These are phyloP conservation scores for Saccharomyces jurei DNA, from an alignment of 805 yeast genomes.

Conservation along the genomic window DNA sequence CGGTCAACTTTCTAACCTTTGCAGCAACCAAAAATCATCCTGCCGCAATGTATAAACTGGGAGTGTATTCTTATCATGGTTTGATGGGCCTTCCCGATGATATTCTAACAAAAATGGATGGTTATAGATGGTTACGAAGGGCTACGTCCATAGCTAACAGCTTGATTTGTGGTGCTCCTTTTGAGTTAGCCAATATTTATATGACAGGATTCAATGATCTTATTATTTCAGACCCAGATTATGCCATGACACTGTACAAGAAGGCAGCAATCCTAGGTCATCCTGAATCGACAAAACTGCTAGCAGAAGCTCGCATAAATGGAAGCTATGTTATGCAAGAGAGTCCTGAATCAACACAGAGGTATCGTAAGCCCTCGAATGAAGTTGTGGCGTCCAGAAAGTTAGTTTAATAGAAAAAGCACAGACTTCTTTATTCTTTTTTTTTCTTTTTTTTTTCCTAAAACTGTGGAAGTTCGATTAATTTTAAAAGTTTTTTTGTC, in stretches of 20 bases:
- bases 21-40: conserved; percentile 88
- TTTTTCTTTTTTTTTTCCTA: not conserved
- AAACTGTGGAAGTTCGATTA: not conserved
- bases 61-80: conserved; percentile 72
- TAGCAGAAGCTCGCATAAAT: conserved; percentile 78
- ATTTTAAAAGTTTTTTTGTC: not conserved
- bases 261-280: conserved; percentile 87
- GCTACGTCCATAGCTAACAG: conserved; percentile 77
- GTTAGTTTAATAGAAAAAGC: not conserved
- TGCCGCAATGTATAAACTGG: conserved; percentile 87
- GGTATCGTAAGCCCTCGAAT: not conserved
- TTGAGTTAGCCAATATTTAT: conserved; percentile 79
- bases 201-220: conserved; percentile 83
- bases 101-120: conserved; percentile 62
- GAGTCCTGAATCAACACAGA: not conserved
- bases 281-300: conserved; percentile 63
- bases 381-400: not conserved
- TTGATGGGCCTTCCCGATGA: conserved; percentile 69
- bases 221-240: conserved; percentile 71
- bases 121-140: conserved; percentile 82
- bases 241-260: conserved; percentile 78
- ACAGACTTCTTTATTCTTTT: not conserved
- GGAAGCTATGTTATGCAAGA: conserved; percentile 31
- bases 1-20: conserved; percentile 66
- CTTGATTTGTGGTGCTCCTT: conserved; percentile 78